phyloP scores from a whole-genome alignment of 2,329 filamentous ascomycete genomes.

The Aspergillus cejpii region DNA sequence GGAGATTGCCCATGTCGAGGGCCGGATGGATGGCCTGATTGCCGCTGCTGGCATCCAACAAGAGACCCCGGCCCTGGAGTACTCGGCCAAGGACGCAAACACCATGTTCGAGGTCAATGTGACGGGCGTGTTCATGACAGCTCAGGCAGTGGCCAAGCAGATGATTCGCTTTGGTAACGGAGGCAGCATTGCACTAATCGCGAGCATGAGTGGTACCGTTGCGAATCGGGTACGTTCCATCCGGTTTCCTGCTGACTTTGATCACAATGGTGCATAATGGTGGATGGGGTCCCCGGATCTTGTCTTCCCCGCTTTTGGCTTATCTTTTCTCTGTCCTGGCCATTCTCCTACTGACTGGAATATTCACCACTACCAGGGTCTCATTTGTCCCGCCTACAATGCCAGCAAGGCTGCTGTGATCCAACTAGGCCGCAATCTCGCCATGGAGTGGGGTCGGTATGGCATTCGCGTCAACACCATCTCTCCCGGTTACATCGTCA shows the following conservation, averaged over 20 bases:
- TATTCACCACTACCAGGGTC: slow-evolving; percentile 33
- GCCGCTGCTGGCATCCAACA: slow-evolving; percentile 68
- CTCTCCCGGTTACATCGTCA: slow-evolving; percentile 44
- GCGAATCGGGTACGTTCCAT: slow-evolving; percentile 42
- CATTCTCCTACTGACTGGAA: too few species aligned
- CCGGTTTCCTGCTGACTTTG: slow-evolving; percentile 5
- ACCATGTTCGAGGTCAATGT: slow-evolving; percentile 58
- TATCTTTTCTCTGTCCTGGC: neutral
- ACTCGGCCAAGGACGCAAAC: slow-evolving; percentile 56
- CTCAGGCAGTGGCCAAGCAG: slow-evolving; percentile 57
- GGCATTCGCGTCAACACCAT: slow-evolving; percentile 47
- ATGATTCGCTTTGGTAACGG: slow-evolving; percentile 56
- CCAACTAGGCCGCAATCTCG: slow-evolving; percentile 44
- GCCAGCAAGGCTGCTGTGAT: slow-evolving; percentile 45
- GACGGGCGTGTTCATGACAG: slow-evolving; percentile 57
- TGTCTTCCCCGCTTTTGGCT: slow-evolving; percentile 2
- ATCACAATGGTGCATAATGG: too few species aligned
- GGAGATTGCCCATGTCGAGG: slow-evolving; percentile 62
- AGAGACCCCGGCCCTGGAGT: slow-evolving; percentile 75
- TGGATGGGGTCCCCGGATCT: neutral
- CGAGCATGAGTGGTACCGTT: slow-evolving; percentile 56
- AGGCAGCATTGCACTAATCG: slow-evolving; percentile 57
- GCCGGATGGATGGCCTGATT: slow-evolving; percentile 71
- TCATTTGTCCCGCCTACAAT: slow-evolving; percentile 46
- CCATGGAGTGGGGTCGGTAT: slow-evolving; percentile 45